Percentiles rank a stretch among this genome's conserved stretches.
phyloP scores from a whole-genome alignment of 2,329 filamentous ascomycete genomes.

The Aspergillus nomiae region DNA sequence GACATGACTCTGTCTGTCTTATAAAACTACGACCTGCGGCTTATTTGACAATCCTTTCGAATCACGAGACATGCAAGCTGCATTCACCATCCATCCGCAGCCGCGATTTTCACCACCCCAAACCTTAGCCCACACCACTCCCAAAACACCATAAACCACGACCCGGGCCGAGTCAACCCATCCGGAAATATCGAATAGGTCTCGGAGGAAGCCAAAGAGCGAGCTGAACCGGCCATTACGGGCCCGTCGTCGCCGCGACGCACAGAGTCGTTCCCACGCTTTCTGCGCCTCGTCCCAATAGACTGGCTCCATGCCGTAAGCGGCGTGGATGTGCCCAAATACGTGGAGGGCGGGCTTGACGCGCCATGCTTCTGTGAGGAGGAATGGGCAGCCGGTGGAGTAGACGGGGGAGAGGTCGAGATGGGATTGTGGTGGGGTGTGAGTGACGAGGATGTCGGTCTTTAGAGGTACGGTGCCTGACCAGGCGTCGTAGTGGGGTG shows the following conservation, averaged over 20 bases:
- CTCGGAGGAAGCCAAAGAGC: constrained; percentile 33
- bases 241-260: constrained; percentile 34
- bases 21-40: constrained; percentile 38
- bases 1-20: background rate
- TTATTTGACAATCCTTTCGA: constrained; percentile 39
- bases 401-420: constrained; percentile 58
- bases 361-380: constrained; percentile 73
- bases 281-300: constrained; percentile 75
- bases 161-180: constrained; percentile 56
- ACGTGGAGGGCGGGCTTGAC: constrained; percentile 75
- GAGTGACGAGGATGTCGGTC: constrained; percentile 78
- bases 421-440: constrained; percentile 75
- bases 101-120: constrained; percentile 57
- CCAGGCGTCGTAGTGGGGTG: constrained; percentile 68
- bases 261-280: constrained; percentile 68
- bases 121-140: constrained; percentile 61
- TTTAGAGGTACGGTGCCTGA: constrained; percentile 67
- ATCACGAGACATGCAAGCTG: constrained; percentile 49
- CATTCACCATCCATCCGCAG: constrained; percentile 60
- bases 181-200: constrained; percentile 36
- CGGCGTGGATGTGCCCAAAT: constrained; percentile 83
- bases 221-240: constrained; percentile 25
- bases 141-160: constrained; percentile 54
- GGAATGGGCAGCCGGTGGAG: constrained; percentile 68
- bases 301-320: constrained; percentile 67